Evolutionary conservation across 2,329 filamentous ascomycete genomes (phyloP).

Genomic region (Hypoxylon sp.): DNA sequence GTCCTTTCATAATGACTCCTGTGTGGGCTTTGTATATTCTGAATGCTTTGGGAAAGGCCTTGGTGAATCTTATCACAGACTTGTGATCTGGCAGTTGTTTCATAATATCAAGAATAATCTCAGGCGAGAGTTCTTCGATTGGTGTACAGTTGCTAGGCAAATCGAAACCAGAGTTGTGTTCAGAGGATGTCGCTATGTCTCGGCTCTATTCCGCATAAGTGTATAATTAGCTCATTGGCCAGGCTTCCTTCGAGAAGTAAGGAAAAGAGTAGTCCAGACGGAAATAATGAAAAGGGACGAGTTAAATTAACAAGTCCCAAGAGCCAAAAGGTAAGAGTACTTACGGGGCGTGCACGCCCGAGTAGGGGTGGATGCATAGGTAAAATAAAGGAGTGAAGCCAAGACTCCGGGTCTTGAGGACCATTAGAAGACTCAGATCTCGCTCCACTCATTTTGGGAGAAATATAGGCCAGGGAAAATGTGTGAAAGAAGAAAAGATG

Average conservation of each 20-base stretch:
- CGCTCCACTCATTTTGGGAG: too few relatives aligned
- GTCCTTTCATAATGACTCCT: not conserved
- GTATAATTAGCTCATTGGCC: not conserved
- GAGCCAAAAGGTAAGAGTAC: too few relatives aligned
- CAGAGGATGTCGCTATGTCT: not conserved
- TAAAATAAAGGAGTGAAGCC: too few relatives aligned
- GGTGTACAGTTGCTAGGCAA: not conserved
- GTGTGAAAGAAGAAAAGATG: too few relatives aligned
- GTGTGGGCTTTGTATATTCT: not conserved
- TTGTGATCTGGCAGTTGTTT: constrained; percentile 3
- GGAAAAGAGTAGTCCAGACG: not conserved
- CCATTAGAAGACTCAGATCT: too few relatives aligned
- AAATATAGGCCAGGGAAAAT: too few relatives aligned
- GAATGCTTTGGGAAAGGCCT: constrained; percentile 9
- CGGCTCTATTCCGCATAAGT: not conserved
- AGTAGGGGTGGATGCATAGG: too few relatives aligned
- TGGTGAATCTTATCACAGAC: constrained; percentile 3
- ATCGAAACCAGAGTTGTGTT: not conserved
- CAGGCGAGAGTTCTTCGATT: not conserved
- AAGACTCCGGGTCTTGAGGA: too few relatives aligned
- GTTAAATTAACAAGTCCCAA: not conserved
- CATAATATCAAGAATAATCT: constrained; percentile 6
- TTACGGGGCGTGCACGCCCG: too few relatives aligned
- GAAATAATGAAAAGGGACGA: not conserved
- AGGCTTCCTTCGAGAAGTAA: not conserved